Evolutionary conservation across 2,329 filamentous ascomycete species (phyloP).

Genomic region (Nemania sp.): DNA sequence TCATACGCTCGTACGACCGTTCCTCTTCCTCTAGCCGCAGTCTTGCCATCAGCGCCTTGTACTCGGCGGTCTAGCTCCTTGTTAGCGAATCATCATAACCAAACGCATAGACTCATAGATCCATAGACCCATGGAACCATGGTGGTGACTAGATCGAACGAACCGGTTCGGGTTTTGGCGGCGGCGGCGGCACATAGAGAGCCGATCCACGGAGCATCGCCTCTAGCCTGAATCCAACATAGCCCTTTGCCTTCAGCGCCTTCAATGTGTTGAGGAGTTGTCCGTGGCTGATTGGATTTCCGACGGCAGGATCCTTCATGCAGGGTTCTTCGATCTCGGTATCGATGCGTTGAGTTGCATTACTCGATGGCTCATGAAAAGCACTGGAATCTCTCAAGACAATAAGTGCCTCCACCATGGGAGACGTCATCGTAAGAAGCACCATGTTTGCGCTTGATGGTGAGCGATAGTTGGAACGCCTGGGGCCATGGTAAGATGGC

Average conservation of each 20-base stretch:
- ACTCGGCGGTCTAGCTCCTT: slow-evolving; percentile 75
- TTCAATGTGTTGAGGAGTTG: slow-evolving; percentile 75
- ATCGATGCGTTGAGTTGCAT: slow-evolving; percentile 32
- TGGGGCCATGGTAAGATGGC: slow-evolving; percentile 12
- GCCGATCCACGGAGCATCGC: slow-evolving; percentile 76
- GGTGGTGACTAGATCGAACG: slow-evolving; percentile 46
- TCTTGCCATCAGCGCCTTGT: slow-evolving; percentile 86
- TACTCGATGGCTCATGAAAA: slow-evolving; percentile 25
- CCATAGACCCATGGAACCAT: too few relatives aligned
- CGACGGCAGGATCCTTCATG: slow-evolving; percentile 63
- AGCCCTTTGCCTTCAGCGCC: slow-evolving; percentile 56
- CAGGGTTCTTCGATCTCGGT: slow-evolving; percentile 58
- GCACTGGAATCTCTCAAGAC: slow-evolving; percentile 46
- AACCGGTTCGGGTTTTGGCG: slow-evolving; percentile 82
- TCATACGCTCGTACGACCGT: slow-evolving; percentile 84
- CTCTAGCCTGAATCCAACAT: slow-evolving; percentile 68
- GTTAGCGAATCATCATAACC: slow-evolving; percentile 23
- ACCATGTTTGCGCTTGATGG: slow-evolving; percentile 67
- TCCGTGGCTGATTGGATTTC: slow-evolving; percentile 77
- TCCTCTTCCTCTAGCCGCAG: slow-evolving; percentile 87
- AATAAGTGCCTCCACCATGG: slow-evolving; percentile 72
- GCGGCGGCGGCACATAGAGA: slow-evolving; percentile 83
- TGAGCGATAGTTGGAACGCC: slow-evolving; percentile 21
- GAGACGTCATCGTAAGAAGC: slow-evolving; percentile 78
- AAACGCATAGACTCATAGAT: too few relatives aligned